phyloP scores from a whole-genome alignment of 805 yeast genomes.

The Ogataea nakhonphanomensis region DNA sequence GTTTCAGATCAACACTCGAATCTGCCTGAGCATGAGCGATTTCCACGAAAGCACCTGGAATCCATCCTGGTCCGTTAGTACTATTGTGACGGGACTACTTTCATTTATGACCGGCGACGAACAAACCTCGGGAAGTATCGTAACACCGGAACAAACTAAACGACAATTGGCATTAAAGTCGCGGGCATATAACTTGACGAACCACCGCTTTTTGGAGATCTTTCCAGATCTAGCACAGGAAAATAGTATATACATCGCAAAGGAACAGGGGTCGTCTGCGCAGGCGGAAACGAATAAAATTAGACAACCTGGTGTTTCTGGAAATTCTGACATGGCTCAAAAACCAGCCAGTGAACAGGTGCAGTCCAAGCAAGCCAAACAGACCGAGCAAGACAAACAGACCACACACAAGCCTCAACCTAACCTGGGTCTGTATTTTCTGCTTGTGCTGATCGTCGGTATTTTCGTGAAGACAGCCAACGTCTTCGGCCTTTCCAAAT shows the following conservation, averaged over 20 bases:
- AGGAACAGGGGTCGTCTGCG: neutral
- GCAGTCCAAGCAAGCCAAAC: constrained; percentile 14
- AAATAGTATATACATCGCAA: constrained; percentile 28
- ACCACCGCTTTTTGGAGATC: constrained; percentile 51
- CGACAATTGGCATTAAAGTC: constrained; percentile 56
- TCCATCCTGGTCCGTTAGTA: constrained; percentile 92
- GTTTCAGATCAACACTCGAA: constrained; percentile 72
- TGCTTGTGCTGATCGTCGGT: constrained; percentile 19
- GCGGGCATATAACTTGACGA: constrained; percentile 54
- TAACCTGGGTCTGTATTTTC: constrained; percentile 7
- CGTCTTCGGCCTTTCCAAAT: too few relatives aligned
- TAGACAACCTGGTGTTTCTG: too few relatives aligned
- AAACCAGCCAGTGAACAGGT: neutral
- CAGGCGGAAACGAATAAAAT: too few relatives aligned
- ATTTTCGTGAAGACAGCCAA: constrained; percentile 9
- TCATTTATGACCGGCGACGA: constrained; percentile 93
- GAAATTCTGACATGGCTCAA: too few relatives aligned
- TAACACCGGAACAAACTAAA: constrained; percentile 58
- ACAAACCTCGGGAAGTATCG: constrained; percentile 77
- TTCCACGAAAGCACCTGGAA: constrained; percentile 95
- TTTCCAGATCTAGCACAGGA: constrained; percentile 66
- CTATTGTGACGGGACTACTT: constrained; percentile 80
- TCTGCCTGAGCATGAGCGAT: constrained; percentile 91
- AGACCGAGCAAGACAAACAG: constrained; percentile 38
- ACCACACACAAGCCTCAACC: constrained; percentile 7